Conservation (phyloP, 2,329 filamentous ascomycete genomes). For the Curvularia verruculosa region DNA sequence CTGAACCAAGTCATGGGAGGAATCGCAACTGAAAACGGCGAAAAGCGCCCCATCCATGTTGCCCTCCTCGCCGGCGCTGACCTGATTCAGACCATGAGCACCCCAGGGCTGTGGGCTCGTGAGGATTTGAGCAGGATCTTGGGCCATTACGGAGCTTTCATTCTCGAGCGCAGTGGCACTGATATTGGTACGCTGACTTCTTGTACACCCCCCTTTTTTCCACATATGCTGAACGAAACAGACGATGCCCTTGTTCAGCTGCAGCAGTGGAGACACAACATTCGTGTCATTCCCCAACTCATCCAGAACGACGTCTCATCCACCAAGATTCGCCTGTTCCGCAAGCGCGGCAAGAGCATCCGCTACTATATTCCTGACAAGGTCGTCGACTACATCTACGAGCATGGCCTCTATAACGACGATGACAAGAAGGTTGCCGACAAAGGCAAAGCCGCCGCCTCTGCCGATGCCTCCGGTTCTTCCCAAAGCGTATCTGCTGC, state of each 20-base stretch:
- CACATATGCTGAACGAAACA: conserved; percentile 23
- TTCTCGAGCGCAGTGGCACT: conserved; percentile 86
- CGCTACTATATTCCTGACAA: conserved; percentile 51
- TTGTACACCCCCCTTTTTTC: neutral
- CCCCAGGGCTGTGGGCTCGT: conserved; percentile 74
- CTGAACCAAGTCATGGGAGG: conserved; percentile 81
- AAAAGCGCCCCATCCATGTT: conserved; percentile 72
- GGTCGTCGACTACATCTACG: conserved; percentile 50
- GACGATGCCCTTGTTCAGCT: conserved; percentile 84
- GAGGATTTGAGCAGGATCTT: conserved; percentile 88
- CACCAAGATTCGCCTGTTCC: conserved; percentile 79
- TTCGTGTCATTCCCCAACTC: conserved; percentile 86
- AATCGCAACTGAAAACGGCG: conserved; percentile 70
- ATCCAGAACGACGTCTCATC: conserved; percentile 87
- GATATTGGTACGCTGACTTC: conserved; percentile 64
- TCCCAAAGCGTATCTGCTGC: conserved; percentile 24
- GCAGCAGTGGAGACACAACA: conserved; percentile 82
- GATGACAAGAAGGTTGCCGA: conserved; percentile 47
- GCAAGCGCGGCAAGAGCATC: conserved; percentile 51
- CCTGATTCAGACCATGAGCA: conserved; percentile 59
- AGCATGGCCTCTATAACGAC: conserved; percentile 48
- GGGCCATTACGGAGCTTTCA: conserved; percentile 80
- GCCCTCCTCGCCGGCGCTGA: conserved; percentile 76
- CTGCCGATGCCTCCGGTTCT: conserved; percentile 30
- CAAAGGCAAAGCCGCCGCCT: conserved; percentile 42